These are phyloP conservation scores for Parastagonospora avenae DNA, from an alignment of 2,329 filamentous ascomycete species.

Conservation along the genomic window DNA sequence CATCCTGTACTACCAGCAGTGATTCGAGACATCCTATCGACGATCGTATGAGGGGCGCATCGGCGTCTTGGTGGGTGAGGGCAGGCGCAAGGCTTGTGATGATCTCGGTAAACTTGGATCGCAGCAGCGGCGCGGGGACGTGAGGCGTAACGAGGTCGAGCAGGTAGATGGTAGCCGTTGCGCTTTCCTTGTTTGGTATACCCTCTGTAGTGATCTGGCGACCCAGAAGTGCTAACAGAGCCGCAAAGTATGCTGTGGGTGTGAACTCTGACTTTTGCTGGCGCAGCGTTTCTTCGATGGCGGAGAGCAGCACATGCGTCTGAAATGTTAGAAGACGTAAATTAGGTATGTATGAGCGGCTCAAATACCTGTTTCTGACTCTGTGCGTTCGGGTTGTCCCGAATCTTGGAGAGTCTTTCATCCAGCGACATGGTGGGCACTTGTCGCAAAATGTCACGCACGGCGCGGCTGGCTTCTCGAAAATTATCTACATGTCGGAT, in stretches of 20 bases:
- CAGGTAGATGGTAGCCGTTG: conserved; percentile 88
- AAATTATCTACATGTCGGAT: neutral
- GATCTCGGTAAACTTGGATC: conserved; percentile 94
- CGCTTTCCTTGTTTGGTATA: conserved; percentile 78
- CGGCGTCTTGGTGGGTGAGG: conserved; percentile 77
- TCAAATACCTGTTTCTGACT: conserved; percentile 83
- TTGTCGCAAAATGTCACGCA: neutral
- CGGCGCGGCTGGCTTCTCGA: neutral
- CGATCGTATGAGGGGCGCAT: conserved; percentile 82
- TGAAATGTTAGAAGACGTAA: conserved; percentile 45
- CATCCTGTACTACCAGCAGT: conserved; percentile 87
- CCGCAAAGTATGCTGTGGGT: conserved; percentile 92
- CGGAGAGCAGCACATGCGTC: conserved; percentile 85
- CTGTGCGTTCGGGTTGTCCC: conserved; percentile 87
- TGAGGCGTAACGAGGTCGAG: conserved; percentile 89
- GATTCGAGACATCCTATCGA: conserved; percentile 94
- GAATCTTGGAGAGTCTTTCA: conserved; percentile 96
- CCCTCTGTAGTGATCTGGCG: conserved; percentile 71
- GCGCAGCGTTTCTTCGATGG: conserved; percentile 89
- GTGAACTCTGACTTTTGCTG: conserved; percentile 84
- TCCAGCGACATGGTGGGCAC: conserved; percentile 64
- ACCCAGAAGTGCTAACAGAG: conserved; percentile 84
- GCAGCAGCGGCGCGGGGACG: conserved; percentile 83
- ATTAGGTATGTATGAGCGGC: neutral
- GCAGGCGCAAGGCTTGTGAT: conserved; percentile 84